Evolutionary conservation across 2,329 filamentous ascomycete genomes (phyloP), one percentile per base, ranked within the genome.

Genomic region (Thermothelomyces thermophilus): DNA sequence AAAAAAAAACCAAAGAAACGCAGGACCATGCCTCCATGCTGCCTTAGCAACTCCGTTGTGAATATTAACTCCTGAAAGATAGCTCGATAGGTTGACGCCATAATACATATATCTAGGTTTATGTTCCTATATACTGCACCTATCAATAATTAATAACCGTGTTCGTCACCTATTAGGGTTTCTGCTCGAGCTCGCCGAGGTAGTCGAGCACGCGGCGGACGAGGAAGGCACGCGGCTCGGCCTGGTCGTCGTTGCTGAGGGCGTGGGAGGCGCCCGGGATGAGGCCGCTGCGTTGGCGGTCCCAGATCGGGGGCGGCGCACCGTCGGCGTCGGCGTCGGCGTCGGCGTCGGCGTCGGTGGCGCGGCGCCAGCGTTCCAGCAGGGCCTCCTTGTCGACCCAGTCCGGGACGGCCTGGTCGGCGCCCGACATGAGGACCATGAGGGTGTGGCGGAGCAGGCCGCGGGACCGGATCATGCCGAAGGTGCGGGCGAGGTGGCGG

Each of bases 331-430:
- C 66, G 2, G 61, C 62, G 13, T 59, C 63, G n/a, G n/a, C 53
- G 10, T 26, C 24, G 24, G 60, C 58, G 1, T 63, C 66, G 2
- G 61, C 62, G 53, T 73, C 65, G 2, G 66, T 64, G 8, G 68
- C 71, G 42, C 59, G 59, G 54, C 64, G 71, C 77, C 84, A 90
- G 46, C 69, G 73, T 50, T 72, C 66, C 50, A 87, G 67, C 56
- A 86, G 64, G 3, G 62, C 72, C 24, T 69, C 67, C 62, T 83
- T 81, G 61, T 87, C 76, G n/a, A 88, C 69, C 5, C 61, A 65
- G 1, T 62, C 54, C 1, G 84, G 82, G 1, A 87, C 75, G 59
- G 73, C 80, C 64, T 86, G 80, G 64, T 90, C 86, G 28, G 73
- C 66, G 2, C 72, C 82, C 2, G 83, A 83, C 54, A 81, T 79